Conservation (phyloP, 2,329 filamentous ascomycete species). For the Cercospora berteroae region DNA sequence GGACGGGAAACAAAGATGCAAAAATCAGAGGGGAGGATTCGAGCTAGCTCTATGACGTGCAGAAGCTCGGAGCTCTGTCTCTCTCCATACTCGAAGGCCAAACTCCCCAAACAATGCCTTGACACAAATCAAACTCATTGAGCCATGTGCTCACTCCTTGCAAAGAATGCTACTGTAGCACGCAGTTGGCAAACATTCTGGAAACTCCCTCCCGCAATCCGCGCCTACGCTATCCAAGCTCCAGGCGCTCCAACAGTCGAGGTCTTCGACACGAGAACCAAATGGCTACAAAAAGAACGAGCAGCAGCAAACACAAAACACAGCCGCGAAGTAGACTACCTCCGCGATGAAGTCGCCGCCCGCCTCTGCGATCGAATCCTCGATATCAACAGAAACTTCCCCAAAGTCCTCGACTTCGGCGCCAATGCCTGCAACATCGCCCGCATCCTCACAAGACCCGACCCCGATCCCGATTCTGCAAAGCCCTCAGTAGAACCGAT, state of each 20-base stretch:
- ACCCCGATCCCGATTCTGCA: conserved; percentile 64
- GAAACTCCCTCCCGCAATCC: neutral
- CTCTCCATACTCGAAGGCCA: neutral
- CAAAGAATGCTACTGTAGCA: conserved; percentile 3
- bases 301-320: conserved; percentile 67
- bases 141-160: conserved; percentile 25
- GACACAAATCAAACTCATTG: neutral
- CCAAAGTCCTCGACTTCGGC: conserved; percentile 83
- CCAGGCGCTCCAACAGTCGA: conserved; percentile 76
- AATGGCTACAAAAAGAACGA: conserved; percentile 89
- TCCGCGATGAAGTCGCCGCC: conserved; percentile 86
- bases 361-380: conserved; percentile 82
- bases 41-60: conserved; percentile 3
- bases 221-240: conserved; percentile 70
- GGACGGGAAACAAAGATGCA: neutral
- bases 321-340: conserved; percentile 82
- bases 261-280: conserved; percentile 84
- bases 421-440: conserved; percentile 96
- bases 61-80: neutral
- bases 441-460: conserved; percentile 64
- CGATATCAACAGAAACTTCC: conserved; percentile 87
- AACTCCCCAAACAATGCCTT: neutral
- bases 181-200: conserved; percentile 4
- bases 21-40: neutral
- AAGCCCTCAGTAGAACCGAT: conserved; percentile 64